phyloP scores from a whole-genome alignment of 148 eudicot genomes.

The Vaccinium vitisidaea region DNA sequence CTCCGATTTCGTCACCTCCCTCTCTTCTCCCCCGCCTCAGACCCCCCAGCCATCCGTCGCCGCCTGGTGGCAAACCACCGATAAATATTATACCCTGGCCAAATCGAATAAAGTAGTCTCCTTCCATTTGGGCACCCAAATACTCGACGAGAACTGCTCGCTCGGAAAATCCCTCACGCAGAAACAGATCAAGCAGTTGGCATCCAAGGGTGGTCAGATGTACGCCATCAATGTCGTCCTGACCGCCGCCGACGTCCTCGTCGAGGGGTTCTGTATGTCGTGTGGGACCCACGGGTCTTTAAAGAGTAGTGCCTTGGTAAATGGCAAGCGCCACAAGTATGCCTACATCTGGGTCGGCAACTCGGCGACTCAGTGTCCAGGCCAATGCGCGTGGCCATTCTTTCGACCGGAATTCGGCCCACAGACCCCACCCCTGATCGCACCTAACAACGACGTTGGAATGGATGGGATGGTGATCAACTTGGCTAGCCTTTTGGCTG shows the following conservation, averaged over 20 bases:
- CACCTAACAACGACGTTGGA: slow-evolving; percentile 27
- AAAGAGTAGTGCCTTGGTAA: neutral
- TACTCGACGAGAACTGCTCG: slow-evolving; percentile 13
- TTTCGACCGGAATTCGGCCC: slow-evolving; percentile 27
- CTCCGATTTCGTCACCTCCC: slow-evolving; percentile 15
- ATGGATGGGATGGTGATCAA: slow-evolving; percentile 25
- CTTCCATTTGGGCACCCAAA: neutral
- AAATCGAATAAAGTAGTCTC: slow-evolving; percentile 9
- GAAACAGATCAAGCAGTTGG: slow-evolving; percentile 6
- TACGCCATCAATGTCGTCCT: slow-evolving; percentile 13
- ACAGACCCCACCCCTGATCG: slow-evolving; percentile 10
- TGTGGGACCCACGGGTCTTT: slow-evolving; percentile 21
- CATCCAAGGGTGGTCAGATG: neutral
- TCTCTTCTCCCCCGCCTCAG: neutral
- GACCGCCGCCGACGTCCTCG: slow-evolving; percentile 12
- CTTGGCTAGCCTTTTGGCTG: slow-evolving; percentile 20
- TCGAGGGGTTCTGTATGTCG: slow-evolving; percentile 15
- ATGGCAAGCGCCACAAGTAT: slow-evolving; percentile 2
- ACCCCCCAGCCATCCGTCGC: slow-evolving; percentile 11
- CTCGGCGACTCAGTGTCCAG: slow-evolving; percentile 30
- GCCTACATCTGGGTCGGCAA: slow-evolving; percentile 27
- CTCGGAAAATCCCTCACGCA: slow-evolving; percentile 18
- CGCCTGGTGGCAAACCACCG: slow-evolving; percentile 20
- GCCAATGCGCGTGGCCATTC: slow-evolving; percentile 21
- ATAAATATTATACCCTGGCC: slow-evolving; percentile 9